Evolutionary conservation across 192 early-diverging fungal genomes (phyloP), one percentile per base, ranked within the genome.

Genomic region (Coemansia sp.): DNA sequence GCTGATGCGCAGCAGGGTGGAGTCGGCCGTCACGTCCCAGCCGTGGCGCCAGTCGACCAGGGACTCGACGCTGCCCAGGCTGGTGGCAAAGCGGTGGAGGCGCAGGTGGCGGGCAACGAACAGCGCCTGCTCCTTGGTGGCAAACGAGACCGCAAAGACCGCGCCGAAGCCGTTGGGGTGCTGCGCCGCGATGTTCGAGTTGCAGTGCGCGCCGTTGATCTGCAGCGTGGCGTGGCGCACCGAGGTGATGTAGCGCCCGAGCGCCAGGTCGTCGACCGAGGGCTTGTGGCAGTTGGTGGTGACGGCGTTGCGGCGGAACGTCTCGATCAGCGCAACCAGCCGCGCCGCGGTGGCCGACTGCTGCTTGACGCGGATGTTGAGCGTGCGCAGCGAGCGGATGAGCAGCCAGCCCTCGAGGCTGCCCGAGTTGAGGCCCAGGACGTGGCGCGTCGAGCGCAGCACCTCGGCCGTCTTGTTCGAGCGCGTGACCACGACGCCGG

Each of bases 351-450:
- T 81, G 18, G 53, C 35, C 30, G 79, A 77, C 72, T 88, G 87
- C 46, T 80, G 74, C n/a, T 25, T n/a, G 3, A 87, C 81, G 9
- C 87, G 83, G 13, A 88, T 34, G 5, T 68, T 50, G 14, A 87
- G 73, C 9, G 87, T 86, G 45, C 84, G 68, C 22, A 75, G 67
- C 18, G 58, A 64, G 1, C 87, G 78, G 20, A 87, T 58, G 7
- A 86, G 61, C 6, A 89, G 76, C 84, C 84, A 86, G 20, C 65
- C 32, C 44, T 89, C 87, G 30, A 89, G 62, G 46, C 68, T 81
- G 38, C 87, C 87, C 32, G 82, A 64, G 1, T 75, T 66, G n/a
- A 61, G 66, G 3, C 87, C 87, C 32, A 82, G 42, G 4, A 61
- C 37, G 25, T 46, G 54, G 9, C 87, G 77, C 14, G 83, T 72